Conservation (phyloP, 2,329 filamentous ascomycete species). For the Colletotrichum lindemuthianum region DNA sequence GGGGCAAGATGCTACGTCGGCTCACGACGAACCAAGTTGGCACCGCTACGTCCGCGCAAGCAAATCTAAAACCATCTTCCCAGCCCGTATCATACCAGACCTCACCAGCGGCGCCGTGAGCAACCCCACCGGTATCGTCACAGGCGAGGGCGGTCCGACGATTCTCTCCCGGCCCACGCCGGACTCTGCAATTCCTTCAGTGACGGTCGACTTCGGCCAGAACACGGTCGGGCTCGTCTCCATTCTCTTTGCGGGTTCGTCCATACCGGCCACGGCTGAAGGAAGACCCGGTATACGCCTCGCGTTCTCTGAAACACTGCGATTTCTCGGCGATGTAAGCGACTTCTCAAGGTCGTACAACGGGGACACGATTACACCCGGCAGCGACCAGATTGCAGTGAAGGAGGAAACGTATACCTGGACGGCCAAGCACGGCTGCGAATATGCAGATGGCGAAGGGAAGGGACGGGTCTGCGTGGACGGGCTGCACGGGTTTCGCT, state of each 20-base stretch:
- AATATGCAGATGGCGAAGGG: slow-evolving; percentile 38
- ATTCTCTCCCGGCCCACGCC: slow-evolving; percentile 42
- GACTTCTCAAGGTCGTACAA: slow-evolving; percentile 62
- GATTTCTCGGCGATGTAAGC: slow-evolving; percentile 54
- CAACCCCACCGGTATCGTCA: slow-evolving; percentile 48
- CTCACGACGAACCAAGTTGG: slow-evolving; percentile 44
- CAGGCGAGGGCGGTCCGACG: slow-evolving; percentile 41
- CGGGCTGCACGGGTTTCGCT: slow-evolving; percentile 64
- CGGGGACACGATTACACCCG: slow-evolving; percentile 49
- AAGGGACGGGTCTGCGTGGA: slow-evolving; percentile 58
- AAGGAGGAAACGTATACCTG: slow-evolving; percentile 53
- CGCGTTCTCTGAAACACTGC: slow-evolving; percentile 59
- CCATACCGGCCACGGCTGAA: slow-evolving; percentile 30
- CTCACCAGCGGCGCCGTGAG: slow-evolving; percentile 50
- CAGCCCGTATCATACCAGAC: slow-evolving; percentile 44
- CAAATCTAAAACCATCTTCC: slow-evolving; percentile 43
- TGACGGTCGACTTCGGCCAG: slow-evolving; percentile 62
- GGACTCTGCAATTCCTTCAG: slow-evolving; percentile 41
- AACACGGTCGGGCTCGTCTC: slow-evolving; percentile 56
- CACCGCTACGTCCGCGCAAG: slow-evolving; percentile 52
- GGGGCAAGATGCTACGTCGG: slow-evolving; percentile 3
- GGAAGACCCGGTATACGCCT: slow-evolving; percentile 54
- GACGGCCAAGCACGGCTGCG: slow-evolving; percentile 56
- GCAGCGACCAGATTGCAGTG: slow-evolving; percentile 62
- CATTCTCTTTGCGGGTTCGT: slow-evolving; percentile 53